Conservation (phyloP, 306 rosid genomes). For the Lathyrus oleraceus region DNA sequence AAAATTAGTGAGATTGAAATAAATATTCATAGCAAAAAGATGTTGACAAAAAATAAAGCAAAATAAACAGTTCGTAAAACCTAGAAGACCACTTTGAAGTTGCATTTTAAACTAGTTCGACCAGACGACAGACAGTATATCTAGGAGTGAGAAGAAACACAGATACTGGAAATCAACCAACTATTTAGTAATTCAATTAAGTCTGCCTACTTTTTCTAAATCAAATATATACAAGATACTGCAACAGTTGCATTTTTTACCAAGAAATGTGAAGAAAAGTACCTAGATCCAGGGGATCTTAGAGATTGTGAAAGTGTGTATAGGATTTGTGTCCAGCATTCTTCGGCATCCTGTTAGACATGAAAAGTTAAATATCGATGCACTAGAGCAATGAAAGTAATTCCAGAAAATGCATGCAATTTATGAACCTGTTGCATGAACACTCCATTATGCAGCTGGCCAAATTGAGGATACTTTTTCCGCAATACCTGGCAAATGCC, state of each 20-base stretch:
- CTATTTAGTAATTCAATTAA: not conserved
- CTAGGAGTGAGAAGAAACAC: slow-evolving; percentile 24
- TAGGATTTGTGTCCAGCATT: slow-evolving; percentile 98
- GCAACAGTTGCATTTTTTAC: slow-evolving; percentile 12
- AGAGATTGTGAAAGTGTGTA: slow-evolving; percentile 96
- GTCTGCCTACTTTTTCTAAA: slow-evolving; percentile 18
- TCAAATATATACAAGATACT: slow-evolving; percentile 24
- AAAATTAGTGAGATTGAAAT: slow-evolving; percentile 17
- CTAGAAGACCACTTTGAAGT: slow-evolving; percentile 18
- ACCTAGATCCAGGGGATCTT: slow-evolving; percentile 77
- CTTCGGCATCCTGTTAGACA: slow-evolving; percentile 91
- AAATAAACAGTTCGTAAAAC: not conserved
- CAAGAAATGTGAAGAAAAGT: slow-evolving; percentile 29
- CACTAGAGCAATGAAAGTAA: slow-evolving; percentile 6
- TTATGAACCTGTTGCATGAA: slow-evolving; percentile 93
- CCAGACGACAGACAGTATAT: slow-evolving; percentile 7
- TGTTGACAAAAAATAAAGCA: slow-evolving; percentile 27
- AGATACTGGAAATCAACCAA: slow-evolving; percentile 11
- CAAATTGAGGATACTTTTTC: slow-evolving; percentile 96
- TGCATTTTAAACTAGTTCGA: slow-evolving; percentile 12
- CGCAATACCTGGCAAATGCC: slow-evolving; percentile 70
- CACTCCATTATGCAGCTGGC: slow-evolving; percentile 82
- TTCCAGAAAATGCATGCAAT: slow-evolving; percentile 28
- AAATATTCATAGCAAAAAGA: slow-evolving; percentile 18
- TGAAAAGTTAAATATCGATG: slow-evolving; percentile 30